phyloP scores from a whole-genome alignment of 192 early-diverging fungal genomes.

The Backusella liffmaniae region DNA sequence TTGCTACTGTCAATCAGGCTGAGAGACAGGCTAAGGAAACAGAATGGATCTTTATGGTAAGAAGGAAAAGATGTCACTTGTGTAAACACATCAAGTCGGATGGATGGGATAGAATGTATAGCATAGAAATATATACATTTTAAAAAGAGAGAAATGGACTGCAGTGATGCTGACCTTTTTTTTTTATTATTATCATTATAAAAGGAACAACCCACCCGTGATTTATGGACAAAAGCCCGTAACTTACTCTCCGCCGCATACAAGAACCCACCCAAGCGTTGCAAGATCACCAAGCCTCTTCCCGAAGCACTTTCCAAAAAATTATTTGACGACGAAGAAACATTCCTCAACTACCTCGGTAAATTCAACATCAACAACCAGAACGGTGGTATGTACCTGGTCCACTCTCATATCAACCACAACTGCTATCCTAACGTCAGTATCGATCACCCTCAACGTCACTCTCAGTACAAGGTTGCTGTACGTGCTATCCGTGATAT shows the following conservation, averaged over 20 bases:
- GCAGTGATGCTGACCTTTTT: neutral
- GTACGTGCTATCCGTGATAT: constrained; percentile 55
- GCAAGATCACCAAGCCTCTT: constrained; percentile 48
- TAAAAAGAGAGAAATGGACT: neutral
- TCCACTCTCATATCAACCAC: constrained; percentile 62
- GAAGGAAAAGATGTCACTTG: neutral
- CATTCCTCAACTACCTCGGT: constrained; percentile 54
- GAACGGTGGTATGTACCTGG: constrained; percentile 57
- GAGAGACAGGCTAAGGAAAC: constrained; percentile 56
- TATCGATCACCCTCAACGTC: constrained; percentile 49
- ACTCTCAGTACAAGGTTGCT: constrained; percentile 49
- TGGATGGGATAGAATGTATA: neutral
- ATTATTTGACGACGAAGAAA: constrained; percentile 51
- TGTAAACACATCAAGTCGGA: neutral
- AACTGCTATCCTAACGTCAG: constrained; percentile 52
- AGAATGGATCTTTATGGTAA: constrained; percentile 55
- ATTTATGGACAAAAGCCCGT: constrained; percentile 43
- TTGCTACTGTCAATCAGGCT: constrained; percentile 54
- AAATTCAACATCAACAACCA: constrained; percentile 65
- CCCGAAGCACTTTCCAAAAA: constrained; percentile 42
- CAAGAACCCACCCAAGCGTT: constrained; percentile 45
- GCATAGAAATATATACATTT: too few relatives aligned
- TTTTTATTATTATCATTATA: neutral
- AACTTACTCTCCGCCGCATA: constrained; percentile 44
- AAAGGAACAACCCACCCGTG: constrained; percentile 36